Percentiles rank a stretch among this genome's conserved stretches.
Conservation (phyloP, 2,329 filamentous ascomycete genomes). For the Sclerotinia glacialis region DNA sequence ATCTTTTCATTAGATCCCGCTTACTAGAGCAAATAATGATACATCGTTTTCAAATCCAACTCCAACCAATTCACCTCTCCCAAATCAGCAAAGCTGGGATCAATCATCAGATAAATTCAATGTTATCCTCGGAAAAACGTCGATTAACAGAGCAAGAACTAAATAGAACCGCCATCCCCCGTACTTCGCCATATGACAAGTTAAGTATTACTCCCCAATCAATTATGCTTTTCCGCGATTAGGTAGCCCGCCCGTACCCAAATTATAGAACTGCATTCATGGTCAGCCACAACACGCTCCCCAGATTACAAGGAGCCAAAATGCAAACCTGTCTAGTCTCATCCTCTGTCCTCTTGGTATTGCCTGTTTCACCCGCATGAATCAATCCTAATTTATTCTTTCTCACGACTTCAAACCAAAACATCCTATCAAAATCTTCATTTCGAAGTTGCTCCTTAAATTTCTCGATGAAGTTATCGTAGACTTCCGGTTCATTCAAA, state of each 20-base stretch:
- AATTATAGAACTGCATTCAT: slow-evolving; percentile 16
- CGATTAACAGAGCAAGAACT: not conserved
- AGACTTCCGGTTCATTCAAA: slow-evolving; percentile 71
- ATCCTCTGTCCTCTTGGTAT: slow-evolving; percentile 64
- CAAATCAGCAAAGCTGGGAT: not conserved
- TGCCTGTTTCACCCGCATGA: slow-evolving; percentile 58
- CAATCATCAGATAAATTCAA: not conserved
- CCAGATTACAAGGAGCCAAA: not conserved
- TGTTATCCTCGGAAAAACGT: not conserved
- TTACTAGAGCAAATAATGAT: not conserved
- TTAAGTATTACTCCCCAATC: not conserved
- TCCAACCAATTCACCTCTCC: not conserved
- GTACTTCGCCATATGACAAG: not conserved
- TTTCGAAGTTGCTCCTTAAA: slow-evolving; percentile 71
- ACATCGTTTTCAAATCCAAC: not conserved
- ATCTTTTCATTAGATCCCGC: not conserved
- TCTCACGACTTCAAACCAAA: slow-evolving; percentile 72
- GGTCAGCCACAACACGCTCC: not conserved
- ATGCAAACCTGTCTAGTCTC: slow-evolving; percentile 51
- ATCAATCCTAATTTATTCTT: slow-evolving; percentile 70
- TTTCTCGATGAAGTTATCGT: slow-evolving; percentile 68
- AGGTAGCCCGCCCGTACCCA: not conserved
- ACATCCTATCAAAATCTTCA: slow-evolving; percentile 68
- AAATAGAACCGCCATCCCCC: not conserved
- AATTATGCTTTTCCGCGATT: not conserved